Percentiles rank a stretch among this genome's conserved stretches.
These are phyloP conservation scores for Ustilago shanxiensis DNA, from an alignment of 1,284 basidiomycete species.

Conservation along the genomic window DNA sequence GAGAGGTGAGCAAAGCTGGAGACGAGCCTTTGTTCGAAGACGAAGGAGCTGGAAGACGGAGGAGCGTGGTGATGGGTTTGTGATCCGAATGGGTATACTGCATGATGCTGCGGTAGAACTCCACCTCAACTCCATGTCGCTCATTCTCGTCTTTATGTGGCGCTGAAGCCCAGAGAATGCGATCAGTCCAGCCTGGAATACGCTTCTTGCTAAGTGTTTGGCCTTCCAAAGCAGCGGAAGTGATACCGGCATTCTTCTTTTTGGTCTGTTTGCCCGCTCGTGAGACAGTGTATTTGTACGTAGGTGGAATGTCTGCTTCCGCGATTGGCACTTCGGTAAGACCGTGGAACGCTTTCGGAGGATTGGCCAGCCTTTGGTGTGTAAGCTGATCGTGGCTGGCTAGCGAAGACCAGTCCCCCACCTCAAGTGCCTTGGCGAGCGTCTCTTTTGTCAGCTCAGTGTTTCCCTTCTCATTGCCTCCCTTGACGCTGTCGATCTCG, in stretches of 20 bases:
- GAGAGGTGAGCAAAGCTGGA: conserved; percentile 70
- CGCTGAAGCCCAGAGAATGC: conserved; percentile 80
- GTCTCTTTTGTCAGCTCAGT: conserved; percentile 39
- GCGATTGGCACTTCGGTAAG: conserved; percentile 58
- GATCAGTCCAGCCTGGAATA: conserved; percentile 92
- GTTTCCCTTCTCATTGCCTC: conserved; percentile 18
- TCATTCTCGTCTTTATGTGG: conserved; percentile 32
- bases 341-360: conserved; percentile 61
- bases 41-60: conserved; percentile 55
- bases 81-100: conserved; percentile 68
- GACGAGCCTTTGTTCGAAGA: conserved; percentile 72
- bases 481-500: conserved; percentile 15
- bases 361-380: conserved; percentile 35
- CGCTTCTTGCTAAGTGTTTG: conserved; percentile 76
- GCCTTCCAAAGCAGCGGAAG: conserved; percentile 36
- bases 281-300: conserved; percentile 67
- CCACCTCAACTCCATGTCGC: conserved; percentile 53
- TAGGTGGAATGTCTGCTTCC: conserved; percentile 56
- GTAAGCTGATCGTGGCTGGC: conserved; percentile 64
- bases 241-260: conserved; percentile 43
- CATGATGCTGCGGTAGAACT: conserved; percentile 69
- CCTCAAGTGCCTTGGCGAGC: conserved; percentile 43
- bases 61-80: conserved; percentile 68
- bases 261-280: conserved; percentile 34
- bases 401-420: conserved; percentile 57